Evolutionary conservation across 805 yeast species (phyloP).

Genomic region (Kuraishia cidri): DNA sequence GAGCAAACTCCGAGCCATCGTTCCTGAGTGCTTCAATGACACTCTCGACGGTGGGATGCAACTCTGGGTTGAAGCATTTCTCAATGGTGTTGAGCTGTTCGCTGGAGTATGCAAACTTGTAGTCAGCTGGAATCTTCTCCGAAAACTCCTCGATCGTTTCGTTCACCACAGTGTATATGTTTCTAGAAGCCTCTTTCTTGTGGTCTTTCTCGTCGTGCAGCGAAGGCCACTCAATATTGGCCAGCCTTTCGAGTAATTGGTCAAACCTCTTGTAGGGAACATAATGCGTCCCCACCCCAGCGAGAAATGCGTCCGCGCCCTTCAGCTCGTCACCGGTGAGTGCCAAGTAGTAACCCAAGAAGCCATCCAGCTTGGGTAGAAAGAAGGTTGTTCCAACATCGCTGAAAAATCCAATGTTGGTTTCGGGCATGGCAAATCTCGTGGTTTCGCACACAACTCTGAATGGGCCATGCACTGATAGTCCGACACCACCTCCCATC

Average conservation of each 20-base stretch:
- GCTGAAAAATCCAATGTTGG: slow-evolving; percentile 92
- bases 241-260: slow-evolving; percentile 55
- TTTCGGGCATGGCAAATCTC: slow-evolving; percentile 94
- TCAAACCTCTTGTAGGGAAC: slow-evolving; percentile 59
- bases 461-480: slow-evolving; percentile 85
- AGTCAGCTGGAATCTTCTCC: slow-evolving; percentile 54
- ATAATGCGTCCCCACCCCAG: slow-evolving; percentile 89
- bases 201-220: not conserved
- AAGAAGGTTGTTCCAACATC: slow-evolving; percentile 95
- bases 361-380: slow-evolving; percentile 72
- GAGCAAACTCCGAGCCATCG: slow-evolving; percentile 62
- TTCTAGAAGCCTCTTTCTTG: slow-evolving; percentile 9
- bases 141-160: slow-evolving; percentile 73
- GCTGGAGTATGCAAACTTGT: slow-evolving; percentile 45
- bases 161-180: slow-evolving; percentile 52
- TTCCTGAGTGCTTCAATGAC: slow-evolving; percentile 42
- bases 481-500: slow-evolving; percentile 98
- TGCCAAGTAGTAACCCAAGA: slow-evolving; percentile 79
- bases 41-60: slow-evolving; percentile 37
- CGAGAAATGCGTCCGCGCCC: slow-evolving; percentile 74
- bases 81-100: slow-evolving; percentile 61
- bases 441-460: slow-evolving; percentile 91
- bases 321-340: slow-evolving; percentile 72
- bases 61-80: slow-evolving; percentile 42
- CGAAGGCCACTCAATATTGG: slow-evolving; percentile 35